These are phyloP conservation scores for Colletotrichum cereale DNA, from an alignment of 2,329 filamentous ascomycete genomes.

Conservation along the genomic window DNA sequence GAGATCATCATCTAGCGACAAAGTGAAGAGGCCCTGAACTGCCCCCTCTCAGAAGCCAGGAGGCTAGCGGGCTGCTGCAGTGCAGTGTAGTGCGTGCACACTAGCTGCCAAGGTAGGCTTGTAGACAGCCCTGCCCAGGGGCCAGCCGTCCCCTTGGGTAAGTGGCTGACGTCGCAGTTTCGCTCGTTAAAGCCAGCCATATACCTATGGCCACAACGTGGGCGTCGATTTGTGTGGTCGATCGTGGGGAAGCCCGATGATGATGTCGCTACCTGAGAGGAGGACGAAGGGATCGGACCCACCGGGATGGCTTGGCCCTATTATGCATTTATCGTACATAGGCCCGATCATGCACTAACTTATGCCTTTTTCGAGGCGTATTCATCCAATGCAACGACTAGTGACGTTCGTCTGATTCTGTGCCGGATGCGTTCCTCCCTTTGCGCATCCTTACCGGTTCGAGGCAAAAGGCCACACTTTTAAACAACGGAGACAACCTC, in stretches of 20 bases:
- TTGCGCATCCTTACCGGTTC: not conserved
- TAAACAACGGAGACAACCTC: not conserved
- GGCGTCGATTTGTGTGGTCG: not conserved
- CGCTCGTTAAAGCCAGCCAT: not conserved
- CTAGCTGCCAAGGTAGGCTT: not conserved
- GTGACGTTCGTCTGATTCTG: slow-evolving; percentile 19
- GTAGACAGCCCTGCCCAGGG: not conserved
- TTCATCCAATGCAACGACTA: not conserved
- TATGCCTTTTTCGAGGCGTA: not conserved
- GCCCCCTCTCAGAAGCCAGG: not conserved
- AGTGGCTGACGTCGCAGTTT: not conserved
- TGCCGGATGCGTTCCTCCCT: not conserved
- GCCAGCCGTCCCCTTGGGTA: not conserved
- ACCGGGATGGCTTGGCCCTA: not conserved
- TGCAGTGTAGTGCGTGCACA: not conserved
- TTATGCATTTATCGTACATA: not conserved
- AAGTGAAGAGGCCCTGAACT: not conserved
- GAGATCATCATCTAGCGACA: not conserved
- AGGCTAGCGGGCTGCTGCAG: not conserved
- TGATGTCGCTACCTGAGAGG: slow-evolving; percentile 2
- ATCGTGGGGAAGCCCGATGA: slow-evolving; percentile 12
- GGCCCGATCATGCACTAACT: no score
- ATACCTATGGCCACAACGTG: not conserved
- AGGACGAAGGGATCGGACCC: slow-evolving; percentile 22
- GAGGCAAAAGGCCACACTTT: not conserved